Evolutionary conservation across 2,329 filamentous ascomycete species (phyloP).

Genomic region (Monosporascus sp.): DNA sequence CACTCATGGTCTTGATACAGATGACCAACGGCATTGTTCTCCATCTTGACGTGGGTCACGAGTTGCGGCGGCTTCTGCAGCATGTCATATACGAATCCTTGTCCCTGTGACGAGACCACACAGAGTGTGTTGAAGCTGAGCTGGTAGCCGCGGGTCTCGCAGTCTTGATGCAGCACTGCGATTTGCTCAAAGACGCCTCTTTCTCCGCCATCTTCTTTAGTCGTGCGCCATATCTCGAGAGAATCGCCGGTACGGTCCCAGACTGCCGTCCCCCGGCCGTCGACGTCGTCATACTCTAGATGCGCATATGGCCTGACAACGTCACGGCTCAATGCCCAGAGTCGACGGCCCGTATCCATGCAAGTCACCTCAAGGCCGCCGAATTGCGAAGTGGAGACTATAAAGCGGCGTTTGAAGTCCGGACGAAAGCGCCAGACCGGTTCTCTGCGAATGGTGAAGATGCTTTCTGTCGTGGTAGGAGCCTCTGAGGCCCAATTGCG

Average conservation of each 20-base stretch:
- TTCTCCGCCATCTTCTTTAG: constrained; percentile 26
- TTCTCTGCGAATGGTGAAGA: constrained; percentile 35
- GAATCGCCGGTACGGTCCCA: constrained; percentile 40
- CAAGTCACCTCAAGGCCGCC: constrained; percentile 42
- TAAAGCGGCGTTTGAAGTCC: constrained; percentile 40
- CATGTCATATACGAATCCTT: constrained; percentile 42
- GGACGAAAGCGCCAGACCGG: constrained; percentile 41
- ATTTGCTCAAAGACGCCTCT: constrained; percentile 36
- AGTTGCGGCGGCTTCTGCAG: constrained; percentile 25
- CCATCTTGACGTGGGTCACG: constrained; percentile 32
- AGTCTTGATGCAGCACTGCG: constrained; percentile 35
- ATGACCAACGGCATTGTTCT: constrained; percentile 37
- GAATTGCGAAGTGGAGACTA: constrained; percentile 38
- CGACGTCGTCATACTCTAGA: constrained; percentile 38
- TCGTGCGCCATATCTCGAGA: constrained; percentile 38
- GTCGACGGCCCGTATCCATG: constrained; percentile 36
- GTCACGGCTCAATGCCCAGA: constrained; percentile 29
- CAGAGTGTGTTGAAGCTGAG: constrained; percentile 38
- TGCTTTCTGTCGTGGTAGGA: constrained; percentile 32
- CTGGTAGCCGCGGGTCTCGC: constrained; percentile 40
- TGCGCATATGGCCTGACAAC: constrained; percentile 39
- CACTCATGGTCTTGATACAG: constrained; percentile 35
- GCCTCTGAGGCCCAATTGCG: constrained; percentile 31
- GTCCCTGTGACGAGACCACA: constrained; percentile 38
- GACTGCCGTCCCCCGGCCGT: constrained; percentile 31